Base-by-base conservation (phyloP, 495 filamentous ascomycete genomes). In the Xylaria curta region DNA sequence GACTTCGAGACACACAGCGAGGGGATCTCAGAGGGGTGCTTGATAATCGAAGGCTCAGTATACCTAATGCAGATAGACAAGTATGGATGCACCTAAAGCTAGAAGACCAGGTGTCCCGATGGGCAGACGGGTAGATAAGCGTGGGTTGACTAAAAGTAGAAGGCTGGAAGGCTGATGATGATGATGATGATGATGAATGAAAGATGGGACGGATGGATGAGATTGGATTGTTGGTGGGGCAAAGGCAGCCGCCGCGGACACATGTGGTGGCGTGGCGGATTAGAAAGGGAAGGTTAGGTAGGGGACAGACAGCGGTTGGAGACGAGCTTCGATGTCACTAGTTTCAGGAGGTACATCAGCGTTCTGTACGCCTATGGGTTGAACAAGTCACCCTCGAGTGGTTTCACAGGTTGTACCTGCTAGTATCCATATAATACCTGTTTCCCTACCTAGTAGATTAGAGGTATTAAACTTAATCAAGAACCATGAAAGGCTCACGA, bases 141-240 rank as follows among this genome's bases (percentile, higher is more conserved):
- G 53, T 8, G 17, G 26, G 53, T 7, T 28, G 13, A 31, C 31
- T 13, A 31, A 26, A 56, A 4, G 26, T n/a, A n/a, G 9, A n/a
- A 62, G 33, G 38, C 36, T 60, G 26, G 28, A 17, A 12, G 51
- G 38, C 38, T 12, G 56, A 19, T 19, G 17, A 33, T n/a, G n/a
- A 51, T 19, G 17, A 33, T n/a, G n/a, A 51, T 9, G 31, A 19
- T 21, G n/a, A 28, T 8, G 21, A 12, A 36, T 9, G 36, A 56
- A 49, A 13, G 58, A 67, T 67, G 49, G 46, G 65, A 44, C 13
- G 47, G 65, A 54, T 53, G 26, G 58, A 38, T 21, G 33, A 56
- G 26, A 31, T 31, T 31, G 26, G 53, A 9, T 31, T 31, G 21
- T 66, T 67, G 65, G 65, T 67, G 65, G 65, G 65, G 65, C 65